Percentiles rank a stretch among this genome's conserved stretches.
Evolutionary conservation across 78 protist species (phyloP).

Genomic region (Corallochytrium limacisporum): DNA sequence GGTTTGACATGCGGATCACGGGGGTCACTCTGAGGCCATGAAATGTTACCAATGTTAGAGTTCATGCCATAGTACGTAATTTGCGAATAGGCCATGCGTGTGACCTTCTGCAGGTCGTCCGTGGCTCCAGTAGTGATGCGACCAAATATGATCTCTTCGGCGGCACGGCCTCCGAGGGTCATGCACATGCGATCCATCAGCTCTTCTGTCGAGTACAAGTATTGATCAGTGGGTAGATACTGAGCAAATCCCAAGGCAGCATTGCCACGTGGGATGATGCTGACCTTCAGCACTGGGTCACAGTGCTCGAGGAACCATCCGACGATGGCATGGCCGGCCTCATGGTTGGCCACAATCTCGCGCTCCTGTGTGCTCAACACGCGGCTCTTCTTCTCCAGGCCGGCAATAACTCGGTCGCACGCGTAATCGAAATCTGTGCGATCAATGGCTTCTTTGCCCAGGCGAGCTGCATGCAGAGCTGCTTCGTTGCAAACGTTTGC

Average conservation of each 20-base stretch:
- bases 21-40: slow-evolving; percentile 14
- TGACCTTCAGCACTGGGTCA: slow-evolving; percentile 83
- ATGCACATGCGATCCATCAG: slow-evolving; percentile 67
- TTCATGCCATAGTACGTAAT: slow-evolving; percentile 67
- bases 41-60: slow-evolving; percentile 49
- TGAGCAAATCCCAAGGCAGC: slow-evolving; percentile 85
- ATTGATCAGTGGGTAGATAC: slow-evolving; percentile 77
- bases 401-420: slow-evolving; percentile 82
- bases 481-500: slow-evolving; percentile 87
- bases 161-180: slow-evolving; percentile 82
- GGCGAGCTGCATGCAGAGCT: slow-evolving; percentile 74
- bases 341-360: slow-evolving; percentile 82
- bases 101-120: slow-evolving; percentile 80
- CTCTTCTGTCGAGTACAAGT: slow-evolving; percentile 57
- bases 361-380: slow-evolving; percentile 50
- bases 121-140: slow-evolving; percentile 80
- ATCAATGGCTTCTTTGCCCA: background rate
- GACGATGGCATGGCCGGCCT: slow-evolving; percentile 93
- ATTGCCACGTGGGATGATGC: slow-evolving; percentile 86
- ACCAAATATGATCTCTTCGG: slow-evolving; percentile 41
- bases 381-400: slow-evolving; percentile 32
- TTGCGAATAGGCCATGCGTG: slow-evolving; percentile 32
- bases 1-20: slow-evolving; percentile 38
- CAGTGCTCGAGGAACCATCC: slow-evolving; percentile 91
- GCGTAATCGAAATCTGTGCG: slow-evolving; percentile 68